A percentile compares a stretch with the other conserved stretches of the same genome.
Evolutionary conservation across 2,329 filamentous ascomycete genomes (phyloP).

Genomic region (Fusarium oxysporum): DNA sequence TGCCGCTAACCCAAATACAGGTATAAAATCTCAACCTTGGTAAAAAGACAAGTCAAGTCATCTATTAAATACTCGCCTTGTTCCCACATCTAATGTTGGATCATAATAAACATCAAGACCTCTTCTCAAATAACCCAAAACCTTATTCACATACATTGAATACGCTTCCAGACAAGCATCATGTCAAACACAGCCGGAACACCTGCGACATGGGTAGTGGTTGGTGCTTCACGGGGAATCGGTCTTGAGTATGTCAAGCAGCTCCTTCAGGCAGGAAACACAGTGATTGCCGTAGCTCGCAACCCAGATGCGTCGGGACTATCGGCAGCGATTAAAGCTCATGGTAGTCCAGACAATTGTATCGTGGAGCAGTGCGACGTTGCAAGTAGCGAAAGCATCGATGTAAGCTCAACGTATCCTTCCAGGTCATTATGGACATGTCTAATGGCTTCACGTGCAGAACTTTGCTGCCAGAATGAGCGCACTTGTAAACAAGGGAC

Average conservation of each 20-base stretch:
- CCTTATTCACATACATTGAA: fast-evolving
- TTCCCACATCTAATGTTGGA: fast-evolving
- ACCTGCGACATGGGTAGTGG: background rate
- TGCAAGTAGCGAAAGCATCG: background rate
- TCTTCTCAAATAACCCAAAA: fast-evolving
- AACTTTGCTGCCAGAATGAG: background rate
- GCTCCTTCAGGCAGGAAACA: background rate
- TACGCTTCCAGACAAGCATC: fast-evolving
- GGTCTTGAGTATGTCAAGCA: background rate
- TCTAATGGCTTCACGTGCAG: fast-evolving
- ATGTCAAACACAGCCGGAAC: background rate
- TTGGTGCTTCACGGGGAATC: background rate
- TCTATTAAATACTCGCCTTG: background rate
- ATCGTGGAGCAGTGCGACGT: background rate
- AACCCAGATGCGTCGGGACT: background rate
- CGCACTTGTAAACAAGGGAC: fast-evolving
- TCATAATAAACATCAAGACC: fast-evolving
- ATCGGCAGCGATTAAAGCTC: fast-evolving
- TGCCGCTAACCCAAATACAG: background rate
- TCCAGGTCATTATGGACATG: fast-evolving
- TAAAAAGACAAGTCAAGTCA: fast-evolving
- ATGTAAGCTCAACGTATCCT: background rate
- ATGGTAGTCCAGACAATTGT: fast-evolving
- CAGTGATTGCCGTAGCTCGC: fast-evolving
- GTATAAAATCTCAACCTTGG: background rate